Percentiles rank a stretch among this genome's conserved stretches.
phyloP scores from a whole-genome alignment of 2,329 filamentous ascomycete species.

The Aspergillus spinulosporus region DNA sequence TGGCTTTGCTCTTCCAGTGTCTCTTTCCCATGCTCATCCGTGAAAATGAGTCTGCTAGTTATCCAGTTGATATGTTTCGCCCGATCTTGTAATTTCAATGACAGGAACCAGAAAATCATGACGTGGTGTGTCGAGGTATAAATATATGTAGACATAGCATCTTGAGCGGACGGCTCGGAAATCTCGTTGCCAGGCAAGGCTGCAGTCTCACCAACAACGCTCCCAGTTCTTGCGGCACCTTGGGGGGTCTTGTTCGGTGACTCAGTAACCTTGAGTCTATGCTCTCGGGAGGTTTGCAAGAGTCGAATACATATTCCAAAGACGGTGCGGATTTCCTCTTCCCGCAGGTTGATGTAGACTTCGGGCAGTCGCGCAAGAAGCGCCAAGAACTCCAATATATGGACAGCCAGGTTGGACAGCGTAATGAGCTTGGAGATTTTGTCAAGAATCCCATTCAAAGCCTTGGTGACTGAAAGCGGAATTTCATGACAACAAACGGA shows the following conservation, averaged over 20 bases:
- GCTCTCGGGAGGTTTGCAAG: conserved; percentile 79
- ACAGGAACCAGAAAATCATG: conserved; percentile 95
- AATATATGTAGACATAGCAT: conserved; percentile 88
- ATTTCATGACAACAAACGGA: conserved; percentile 95
- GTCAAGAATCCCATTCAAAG: conserved; percentile 79
- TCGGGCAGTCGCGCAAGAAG: conserved; percentile 80
- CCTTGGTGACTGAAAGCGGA: conserved; percentile 81
- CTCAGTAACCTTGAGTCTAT: conserved; percentile 39
- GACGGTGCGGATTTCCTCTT: conserved; percentile 89
- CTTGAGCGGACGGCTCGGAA: conserved; percentile 52
- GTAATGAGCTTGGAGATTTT: conserved; percentile 97
- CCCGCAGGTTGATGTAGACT: conserved; percentile 82
- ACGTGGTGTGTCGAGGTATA: conserved; percentile 93
- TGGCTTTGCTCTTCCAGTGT: conserved; percentile 87
- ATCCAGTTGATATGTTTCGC: conserved; percentile 87
- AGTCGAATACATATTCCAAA: conserved; percentile 96
- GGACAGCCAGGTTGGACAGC: conserved; percentile 84
- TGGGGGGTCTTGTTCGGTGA: conserved; percentile 36
- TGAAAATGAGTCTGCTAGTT: conserved; percentile 76
- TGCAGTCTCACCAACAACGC: conserved; percentile 46
- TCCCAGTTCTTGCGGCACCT: conserved; percentile 45
- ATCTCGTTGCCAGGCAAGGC: conserved; percentile 30
- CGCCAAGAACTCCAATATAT: conserved; percentile 94
- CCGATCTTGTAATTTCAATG: conserved; percentile 79
- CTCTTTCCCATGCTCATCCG: conserved; percentile 71